phyloP scores from a whole-genome alignment of 176 grass and related monocot genomes.

The Poa annua region DNA sequence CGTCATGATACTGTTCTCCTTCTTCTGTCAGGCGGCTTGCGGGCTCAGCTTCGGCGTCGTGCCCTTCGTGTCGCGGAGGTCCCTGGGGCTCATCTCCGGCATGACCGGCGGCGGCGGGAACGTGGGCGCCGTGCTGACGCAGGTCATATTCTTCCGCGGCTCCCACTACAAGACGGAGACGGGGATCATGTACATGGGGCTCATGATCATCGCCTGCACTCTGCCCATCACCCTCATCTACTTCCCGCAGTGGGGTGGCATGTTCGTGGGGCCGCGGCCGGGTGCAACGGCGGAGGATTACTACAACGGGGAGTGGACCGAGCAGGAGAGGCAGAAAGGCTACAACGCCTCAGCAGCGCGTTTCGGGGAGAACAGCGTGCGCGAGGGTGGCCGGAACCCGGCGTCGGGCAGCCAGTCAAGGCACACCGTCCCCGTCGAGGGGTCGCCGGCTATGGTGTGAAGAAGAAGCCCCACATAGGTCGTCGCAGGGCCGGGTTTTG shows the following conservation, averaged over 20 bases:
- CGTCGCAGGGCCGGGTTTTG: not conserved
- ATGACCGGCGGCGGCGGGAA: conserved; percentile 87
- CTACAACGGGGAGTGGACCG: conserved; percentile 78
- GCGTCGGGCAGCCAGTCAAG: conserved; percentile 47
- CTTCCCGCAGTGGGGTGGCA: conserved; percentile 92
- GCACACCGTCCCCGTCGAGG: conserved; percentile 60
- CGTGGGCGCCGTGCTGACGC: conserved; percentile 83
- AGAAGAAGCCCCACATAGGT: not conserved
- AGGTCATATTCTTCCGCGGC: conserved; percentile 89
- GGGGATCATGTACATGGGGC: conserved; percentile 88
- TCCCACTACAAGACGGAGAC: conserved; percentile 72
- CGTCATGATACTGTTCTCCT: conserved; percentile 86
- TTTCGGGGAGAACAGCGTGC: conserved; percentile 83
- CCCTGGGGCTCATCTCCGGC: conserved; percentile 82
- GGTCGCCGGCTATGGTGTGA: conserved; percentile 50
- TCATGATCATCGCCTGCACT: conserved; percentile 91
- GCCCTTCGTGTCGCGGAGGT: conserved; percentile 80
- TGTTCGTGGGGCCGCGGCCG: conserved; percentile 37
- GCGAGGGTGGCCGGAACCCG: conserved; percentile 49
- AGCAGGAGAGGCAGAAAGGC: conserved; percentile 56
- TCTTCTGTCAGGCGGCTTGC: conserved; percentile 82
- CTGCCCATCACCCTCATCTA: conserved; percentile 64
- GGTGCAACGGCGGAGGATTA: conserved; percentile 69
- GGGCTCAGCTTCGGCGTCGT: conserved; percentile 89
- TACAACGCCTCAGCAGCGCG: conserved; percentile 43